These are phyloP conservation scores for Fraxinus xanthoxyloides DNA, from an alignment of 305 asterid genomes.

Conservation along the genomic window DNA sequence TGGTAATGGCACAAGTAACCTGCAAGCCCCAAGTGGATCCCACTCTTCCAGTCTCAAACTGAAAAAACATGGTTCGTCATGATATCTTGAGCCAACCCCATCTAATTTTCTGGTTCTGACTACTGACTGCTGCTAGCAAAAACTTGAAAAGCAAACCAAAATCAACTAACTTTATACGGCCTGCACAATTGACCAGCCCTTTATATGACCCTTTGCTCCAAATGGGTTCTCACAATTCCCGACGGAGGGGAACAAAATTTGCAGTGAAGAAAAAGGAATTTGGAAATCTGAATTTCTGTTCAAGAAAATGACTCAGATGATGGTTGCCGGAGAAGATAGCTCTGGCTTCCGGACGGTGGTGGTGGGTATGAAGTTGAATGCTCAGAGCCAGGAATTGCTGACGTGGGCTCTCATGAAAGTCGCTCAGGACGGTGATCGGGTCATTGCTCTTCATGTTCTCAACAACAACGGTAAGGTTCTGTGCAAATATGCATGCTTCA, in stretches of 20 bases:
- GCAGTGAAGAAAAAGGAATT: slow-evolving; percentile 2
- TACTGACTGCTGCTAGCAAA: slow-evolving; percentile 17
- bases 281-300: neutral
- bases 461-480: slow-evolving; percentile 51
- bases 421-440: slow-evolving; percentile 87
- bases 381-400: slow-evolving; percentile 70
- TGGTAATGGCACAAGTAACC: neutral
- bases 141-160: slow-evolving; percentile 42
- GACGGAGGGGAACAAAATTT: neutral
- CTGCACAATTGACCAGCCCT: slow-evolving; percentile 24
- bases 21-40: slow-evolving; percentile 23
- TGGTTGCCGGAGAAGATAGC: slow-evolving; percentile 42
- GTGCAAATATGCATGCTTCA: neutral
- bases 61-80: slow-evolving; percentile 28
- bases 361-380: slow-evolving; percentile 84
- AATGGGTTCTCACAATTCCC: slow-evolving; percentile 7
- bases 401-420: slow-evolving; percentile 95
- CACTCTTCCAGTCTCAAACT: slow-evolving; percentile 20
- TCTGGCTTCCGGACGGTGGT: slow-evolving; percentile 62
- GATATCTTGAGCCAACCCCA: slow-evolving; percentile 22
- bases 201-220: neutral
- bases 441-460: slow-evolving; percentile 89
- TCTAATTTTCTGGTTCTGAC: slow-evolving; percentile 33
- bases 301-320: slow-evolving; percentile 36
- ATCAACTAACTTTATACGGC: slow-evolving; percentile 27